Evolutionary conservation across 1,284 basidiomycete species (phyloP), one percentile per base, ranked within the genome.

Genomic region (Uromyces viciae-fabae): DNA sequence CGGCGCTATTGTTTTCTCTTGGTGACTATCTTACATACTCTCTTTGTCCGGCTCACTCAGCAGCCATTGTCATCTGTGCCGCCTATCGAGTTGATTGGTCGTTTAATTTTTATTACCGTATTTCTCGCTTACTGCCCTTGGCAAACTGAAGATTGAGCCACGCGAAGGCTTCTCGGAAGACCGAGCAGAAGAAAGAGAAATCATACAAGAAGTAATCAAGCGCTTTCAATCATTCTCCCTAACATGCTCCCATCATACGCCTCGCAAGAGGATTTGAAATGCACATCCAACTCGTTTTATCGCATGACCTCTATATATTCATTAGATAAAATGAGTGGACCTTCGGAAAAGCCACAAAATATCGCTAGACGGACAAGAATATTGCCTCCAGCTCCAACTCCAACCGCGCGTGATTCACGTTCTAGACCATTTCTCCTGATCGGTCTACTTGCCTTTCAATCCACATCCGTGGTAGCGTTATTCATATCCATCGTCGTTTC

Each of bases 401-500:
- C n/a, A 42, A 71, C 33, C 68, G 68, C 15, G 43, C 68, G n/a
- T 25, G 17, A 43, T n/a, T 33, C 42, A 9, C 40, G n/a, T 19
- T 33, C 49, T 15, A 40, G 68, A 11, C 43, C 68, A 15, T 71
- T 46, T 28, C 8, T 71, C 2, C 28, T 71, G 14, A 71, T 71
- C 68, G 31, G 68, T 31, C 22, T 71, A 31, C 75, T 78, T n/a
- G 28, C 69, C 19, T 42, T 52, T 36, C 75, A 78, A 56, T 78
- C 75, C 17, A 38, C 69, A 11, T 62, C 28, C 43, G 43, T 78
- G 17, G 69, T 78, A 17, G 75, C 64, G 3, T 78, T 78, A 62
- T 78, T 78, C 49, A 42, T 64, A 33, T 78, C 75, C 11, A 42
- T 78, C n/a, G 68, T 68, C 43, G 56, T 69, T 33, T 78, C 75